Percentiles rank a stretch among this genome's conserved stretches.
These are phyloP conservation scores for Penicillium sp. DNA, from an alignment of 2,329 filamentous ascomycete genomes.

Conservation along the genomic window DNA sequence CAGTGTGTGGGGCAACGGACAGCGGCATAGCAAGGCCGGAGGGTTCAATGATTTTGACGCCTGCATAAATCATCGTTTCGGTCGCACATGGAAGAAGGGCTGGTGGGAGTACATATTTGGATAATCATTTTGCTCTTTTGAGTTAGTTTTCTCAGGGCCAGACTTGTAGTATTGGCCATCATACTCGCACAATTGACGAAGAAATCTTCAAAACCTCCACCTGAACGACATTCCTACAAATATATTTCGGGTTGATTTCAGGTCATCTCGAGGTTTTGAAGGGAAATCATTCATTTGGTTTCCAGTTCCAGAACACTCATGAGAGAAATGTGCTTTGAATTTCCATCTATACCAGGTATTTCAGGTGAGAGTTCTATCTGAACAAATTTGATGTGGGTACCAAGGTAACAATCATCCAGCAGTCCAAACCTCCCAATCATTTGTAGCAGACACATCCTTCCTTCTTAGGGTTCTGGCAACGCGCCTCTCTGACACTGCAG, in stretches of 20 bases:
- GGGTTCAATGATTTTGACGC: constrained; percentile 27
- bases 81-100: constrained; percentile 34
- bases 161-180: too few relatives aligned
- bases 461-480: constrained; percentile 2
- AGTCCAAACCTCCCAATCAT: background rate
- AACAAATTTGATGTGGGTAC: background rate
- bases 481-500: constrained; percentile 1
- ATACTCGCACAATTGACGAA: too few relatives aligned
- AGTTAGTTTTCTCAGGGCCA: background rate
- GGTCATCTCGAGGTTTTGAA: too few relatives aligned
- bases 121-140: background rate
- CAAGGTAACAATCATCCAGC: too few relatives aligned
- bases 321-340: background rate
- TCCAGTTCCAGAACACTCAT: background rate
- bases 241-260: too few relatives aligned
- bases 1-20: constrained; percentile 55
- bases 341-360: too few relatives aligned
- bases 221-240: too few relatives aligned
- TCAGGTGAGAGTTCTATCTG: background rate
- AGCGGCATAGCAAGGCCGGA: constrained; percentile 34
- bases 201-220: too few relatives aligned
- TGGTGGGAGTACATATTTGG: constrained; percentile 33
- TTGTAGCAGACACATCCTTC: constrained; percentile 8
- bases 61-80: constrained; percentile 38
- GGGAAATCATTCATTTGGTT: too few relatives aligned